Percentiles rank a stretch among this genome's conserved stretches.
Evolutionary conservation across 2,329 filamentous ascomycete species (phyloP).

Genomic region (Cercospora brassicicola): DNA sequence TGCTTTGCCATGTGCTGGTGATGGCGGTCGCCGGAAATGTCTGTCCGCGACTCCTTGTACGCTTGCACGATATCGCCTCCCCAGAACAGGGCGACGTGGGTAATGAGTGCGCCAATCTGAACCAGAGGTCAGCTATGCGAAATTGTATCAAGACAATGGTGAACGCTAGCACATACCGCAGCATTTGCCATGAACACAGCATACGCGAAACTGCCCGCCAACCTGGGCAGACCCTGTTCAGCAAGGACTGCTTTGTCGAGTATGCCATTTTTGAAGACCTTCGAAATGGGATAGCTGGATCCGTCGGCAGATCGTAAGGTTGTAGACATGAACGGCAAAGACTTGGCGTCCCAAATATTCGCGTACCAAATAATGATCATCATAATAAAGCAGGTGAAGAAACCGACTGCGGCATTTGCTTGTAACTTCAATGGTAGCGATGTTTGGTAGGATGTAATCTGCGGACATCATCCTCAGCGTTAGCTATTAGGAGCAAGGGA

Average conservation of each 20-base stretch:
- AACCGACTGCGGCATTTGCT: constrained; percentile 49
- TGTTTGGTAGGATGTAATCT: constrained; percentile 57
- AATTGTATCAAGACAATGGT: not conserved
- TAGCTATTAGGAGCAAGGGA: not conserved
- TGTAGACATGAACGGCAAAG: constrained; percentile 59
- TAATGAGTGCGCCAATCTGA: constrained; percentile 55
- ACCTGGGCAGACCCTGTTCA: constrained; percentile 49
- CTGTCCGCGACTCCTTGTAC: constrained; percentile 50
- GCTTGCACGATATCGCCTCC: constrained; percentile 53
- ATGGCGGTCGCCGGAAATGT: constrained; percentile 53
- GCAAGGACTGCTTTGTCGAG: constrained; percentile 47
- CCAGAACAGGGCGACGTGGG: constrained; percentile 58
- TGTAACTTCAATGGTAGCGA: constrained; percentile 54
- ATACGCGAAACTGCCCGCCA: constrained; percentile 50
- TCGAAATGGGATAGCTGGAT: constrained; percentile 42
- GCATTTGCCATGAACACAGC: constrained; percentile 58
- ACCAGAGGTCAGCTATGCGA: not conserved
- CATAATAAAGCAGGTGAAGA: constrained; percentile 51
- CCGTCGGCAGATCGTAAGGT: constrained; percentile 47
- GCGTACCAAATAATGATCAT: constrained; percentile 57
- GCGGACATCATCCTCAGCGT: not conserved
- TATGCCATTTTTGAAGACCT: constrained; percentile 43
- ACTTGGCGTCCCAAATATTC: constrained; percentile 50
- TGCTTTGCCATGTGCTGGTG: constrained; percentile 55
- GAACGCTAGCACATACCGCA: constrained; percentile 37